Conservation (phyloP, 345 rosid species). For the Gossypium stocksii region DNA sequence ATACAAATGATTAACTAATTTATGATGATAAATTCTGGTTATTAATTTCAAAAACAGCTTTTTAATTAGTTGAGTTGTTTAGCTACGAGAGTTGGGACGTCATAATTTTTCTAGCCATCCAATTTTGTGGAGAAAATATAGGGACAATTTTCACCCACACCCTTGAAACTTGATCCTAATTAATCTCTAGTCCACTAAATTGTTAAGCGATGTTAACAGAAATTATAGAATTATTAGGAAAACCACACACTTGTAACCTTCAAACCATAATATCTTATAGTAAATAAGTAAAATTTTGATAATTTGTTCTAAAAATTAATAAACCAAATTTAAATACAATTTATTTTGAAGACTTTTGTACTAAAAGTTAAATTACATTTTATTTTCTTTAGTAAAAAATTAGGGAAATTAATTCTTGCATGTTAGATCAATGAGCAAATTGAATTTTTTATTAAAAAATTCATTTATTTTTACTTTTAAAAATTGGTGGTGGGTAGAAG, state of each 20-base stretch:
- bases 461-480: no score
- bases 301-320: background rate
- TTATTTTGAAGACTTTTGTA: accelerated
- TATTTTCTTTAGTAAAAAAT: no score
- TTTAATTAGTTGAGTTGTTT: no score
- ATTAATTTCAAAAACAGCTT: no score
- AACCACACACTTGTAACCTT: background rate
- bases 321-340: background rate
- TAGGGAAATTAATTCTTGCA: no score
- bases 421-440: no score
- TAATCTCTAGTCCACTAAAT: background rate
- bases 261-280: background rate
- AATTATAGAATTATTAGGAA: background rate
- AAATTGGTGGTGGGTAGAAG: accelerated
- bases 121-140: background rate
- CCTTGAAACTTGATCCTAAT: background rate
- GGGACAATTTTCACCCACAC: background rate
- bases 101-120: background rate
- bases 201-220: background rate
- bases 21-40: no score
- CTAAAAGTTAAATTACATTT: no score
- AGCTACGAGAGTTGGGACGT: background rate
- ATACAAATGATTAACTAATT: no score
- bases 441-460: no score
- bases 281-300: background rate